Evolutionary conservation across 2,329 filamentous ascomycete species (phyloP).

Genomic region (Sclerotinia spermophila): DNA sequence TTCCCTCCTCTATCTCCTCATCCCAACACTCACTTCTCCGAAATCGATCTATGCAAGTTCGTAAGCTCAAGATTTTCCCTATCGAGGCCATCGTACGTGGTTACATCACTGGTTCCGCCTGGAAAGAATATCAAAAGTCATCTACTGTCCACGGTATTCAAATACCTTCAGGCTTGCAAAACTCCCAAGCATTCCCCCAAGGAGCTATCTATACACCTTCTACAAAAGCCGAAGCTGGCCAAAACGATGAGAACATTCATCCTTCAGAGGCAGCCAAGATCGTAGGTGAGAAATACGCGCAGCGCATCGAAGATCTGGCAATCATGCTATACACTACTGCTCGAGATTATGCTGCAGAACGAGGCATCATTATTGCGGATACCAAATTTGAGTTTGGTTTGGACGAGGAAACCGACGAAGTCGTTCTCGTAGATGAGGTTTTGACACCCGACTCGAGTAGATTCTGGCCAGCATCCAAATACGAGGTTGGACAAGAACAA

Average conservation of each 20-base stretch:
- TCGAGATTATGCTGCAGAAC: conserved; percentile 50
- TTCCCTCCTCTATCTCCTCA: conserved; percentile 49
- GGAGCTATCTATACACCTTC: conserved; percentile 62
- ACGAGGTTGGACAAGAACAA: conserved; percentile 70
- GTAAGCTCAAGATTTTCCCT: conserved; percentile 59
- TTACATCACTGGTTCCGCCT: conserved; percentile 70
- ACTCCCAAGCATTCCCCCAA: conserved; percentile 58
- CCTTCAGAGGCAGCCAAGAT: conserved; percentile 47
- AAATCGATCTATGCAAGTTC: conserved; percentile 63
- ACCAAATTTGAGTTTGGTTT: conserved; percentile 74
- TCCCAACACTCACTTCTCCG: conserved; percentile 44
- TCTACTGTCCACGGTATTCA: conserved; percentile 64
- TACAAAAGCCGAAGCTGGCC: conserved; percentile 64
- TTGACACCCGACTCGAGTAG: conserved; percentile 77
- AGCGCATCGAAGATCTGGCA: conserved; percentile 55
- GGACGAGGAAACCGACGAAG: conserved; percentile 53
- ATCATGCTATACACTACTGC: conserved; percentile 57
- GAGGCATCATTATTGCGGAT: conserved; percentile 69
- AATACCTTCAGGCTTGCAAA: conserved; percentile 53
- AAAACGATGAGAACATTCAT: conserved; percentile 68
- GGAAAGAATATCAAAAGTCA: conserved; percentile 61
- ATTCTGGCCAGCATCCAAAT: conserved; percentile 77
- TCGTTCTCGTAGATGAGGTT: conserved; percentile 70
- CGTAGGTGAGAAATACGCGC: conserved; percentile 56
- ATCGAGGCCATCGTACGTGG: conserved; percentile 70